Base-by-base conservation (phyloP, 768 basidiomycete species). In the Russula abietina region DNA sequence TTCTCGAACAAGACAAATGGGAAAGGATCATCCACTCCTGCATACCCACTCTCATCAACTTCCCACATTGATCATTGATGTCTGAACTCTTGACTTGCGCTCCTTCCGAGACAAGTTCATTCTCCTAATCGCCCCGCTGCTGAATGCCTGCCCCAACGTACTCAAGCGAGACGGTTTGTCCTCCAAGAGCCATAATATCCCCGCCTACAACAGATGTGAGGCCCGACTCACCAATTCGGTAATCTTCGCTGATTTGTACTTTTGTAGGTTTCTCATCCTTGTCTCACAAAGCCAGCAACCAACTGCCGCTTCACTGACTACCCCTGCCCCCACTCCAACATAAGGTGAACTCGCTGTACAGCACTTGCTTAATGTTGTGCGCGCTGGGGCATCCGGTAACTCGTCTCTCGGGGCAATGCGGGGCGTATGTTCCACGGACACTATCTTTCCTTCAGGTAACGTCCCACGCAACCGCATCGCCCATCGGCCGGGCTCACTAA, bases 31-130 rank as follows among this genome's bases (percentile, higher is more conserved):
- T 74, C 63, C 10, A 75, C 26, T 72, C 75, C 64, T 62, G 69
- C 57, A 67, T 57, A 74, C 43, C 65, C 64, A 24, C 74, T 70
- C 61, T 72, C 68, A 59, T 48, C 82, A 24, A 70, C 79, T 0
- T 76, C 81, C 17, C 83, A 81, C n/a, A n/a, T n/a, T n/a, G n/a
- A n/a, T n/a, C 39, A 89, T 93, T 57, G 91, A 93, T 66, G 89
- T 93, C 28, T 85, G 91, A 33, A 83, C 83, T 7, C 80, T 93
- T n/a, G 88, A 89, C 7, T 78, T 93, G 28, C 81, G 84, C 46
- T 83, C 87, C 9, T 93, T 93, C 71, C 83, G 91, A 32, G 91
- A 93, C 74, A 82, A 81, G 59, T 84, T 93, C 60, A 83, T 93
- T 38, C 76, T 89, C 22, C 88, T 89, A 0, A 75, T 88, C 19